phyloP scores from a whole-genome alignment of 192 early-diverging fungal genomes.

The Phycomyces nitens region DNA sequence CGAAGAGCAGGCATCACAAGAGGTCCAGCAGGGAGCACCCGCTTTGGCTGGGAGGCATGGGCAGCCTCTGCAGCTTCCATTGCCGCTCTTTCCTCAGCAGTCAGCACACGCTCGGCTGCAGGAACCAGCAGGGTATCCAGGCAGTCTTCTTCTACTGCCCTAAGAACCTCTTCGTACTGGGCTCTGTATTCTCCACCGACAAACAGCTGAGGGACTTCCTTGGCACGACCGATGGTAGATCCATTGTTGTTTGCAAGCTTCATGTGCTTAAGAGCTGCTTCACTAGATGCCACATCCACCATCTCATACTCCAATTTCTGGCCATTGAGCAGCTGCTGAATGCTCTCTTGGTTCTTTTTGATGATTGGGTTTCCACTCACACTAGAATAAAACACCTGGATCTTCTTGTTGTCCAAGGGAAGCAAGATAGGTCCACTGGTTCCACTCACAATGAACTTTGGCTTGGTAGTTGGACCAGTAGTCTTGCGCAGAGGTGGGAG shows the following conservation, averaged over 20 bases:
- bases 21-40: slow-evolving; percentile 14
- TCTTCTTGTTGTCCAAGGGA: slow-evolving; percentile 32
- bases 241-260: slow-evolving; percentile 36
- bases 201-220: slow-evolving; percentile 46
- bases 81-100: slow-evolving; percentile 13
- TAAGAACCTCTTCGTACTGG: slow-evolving; percentile 19
- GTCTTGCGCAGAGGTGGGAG: slow-evolving; percentile 21
- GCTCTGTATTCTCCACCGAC: slow-evolving; percentile 47
- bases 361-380: slow-evolving; percentile 43
- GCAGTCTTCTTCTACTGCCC: slow-evolving; percentile 14
- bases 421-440: slow-evolving; percentile 10
- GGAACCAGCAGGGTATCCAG: slow-evolving; percentile 18
- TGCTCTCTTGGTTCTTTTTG: slow-evolving; percentile 44
- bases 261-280: slow-evolving; percentile 39
- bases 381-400: slow-evolving; percentile 46
- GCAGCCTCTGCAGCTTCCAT: slow-evolving; percentile 11
- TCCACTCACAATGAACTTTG: slow-evolving; percentile 4
- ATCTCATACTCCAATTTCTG: slow-evolving; percentile 42
- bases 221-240: slow-evolving; percentile 23
- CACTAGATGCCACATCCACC: slow-evolving; percentile 40
- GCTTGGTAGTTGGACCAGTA: slow-evolving; percentile 14
- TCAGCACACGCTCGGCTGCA: slow-evolving; percentile 12
- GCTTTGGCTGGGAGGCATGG: slow-evolving; percentile 5
- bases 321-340: slow-evolving; percentile 33
- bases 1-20: slow-evolving; percentile 10